Percentiles rank a stretch among this genome's conserved stretches.
Evolutionary conservation across 148 eudicot species (phyloP).

Genomic region (Silene latifolia): DNA sequence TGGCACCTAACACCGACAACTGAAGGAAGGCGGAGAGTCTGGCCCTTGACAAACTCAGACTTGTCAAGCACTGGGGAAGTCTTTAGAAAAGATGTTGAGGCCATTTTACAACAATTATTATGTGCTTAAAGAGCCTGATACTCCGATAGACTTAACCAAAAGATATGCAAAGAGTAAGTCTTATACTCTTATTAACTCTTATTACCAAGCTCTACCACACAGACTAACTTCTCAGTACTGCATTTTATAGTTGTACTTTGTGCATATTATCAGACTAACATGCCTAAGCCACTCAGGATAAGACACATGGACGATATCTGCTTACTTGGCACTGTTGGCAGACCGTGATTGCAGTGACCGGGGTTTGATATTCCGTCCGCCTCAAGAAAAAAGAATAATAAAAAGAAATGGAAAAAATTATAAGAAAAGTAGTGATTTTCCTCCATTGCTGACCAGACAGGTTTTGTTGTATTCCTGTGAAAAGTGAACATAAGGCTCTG

Average conservation of each 20-base stretch:
- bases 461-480: slow-evolving; percentile 16
- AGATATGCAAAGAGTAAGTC: slow-evolving; percentile 32
- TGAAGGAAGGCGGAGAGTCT: slow-evolving; percentile 54
- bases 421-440: too few relatives aligned
- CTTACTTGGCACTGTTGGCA: slow-evolving; percentile 29
- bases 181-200: too few relatives aligned
- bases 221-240: slow-evolving; percentile 16
- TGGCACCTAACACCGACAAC: slow-evolving; percentile 37
- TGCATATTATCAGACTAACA: slow-evolving; percentile 23
- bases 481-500: slow-evolving; percentile 28
- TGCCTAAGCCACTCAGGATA: slow-evolving; percentile 33
- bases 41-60: too few relatives aligned
- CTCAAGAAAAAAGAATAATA: too few relatives aligned
- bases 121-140: slow-evolving; percentile 57
- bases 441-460: slow-evolving; percentile 16
- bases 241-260: slow-evolving; percentile 33
- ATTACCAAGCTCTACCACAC: slow-evolving; percentile 55
- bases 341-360: too few relatives aligned
- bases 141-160: slow-evolving; percentile 13
- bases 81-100: too few relatives aligned
- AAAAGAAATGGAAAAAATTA: too few relatives aligned
- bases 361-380: too few relatives aligned
- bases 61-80: too few relatives aligned
- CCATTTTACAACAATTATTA: too few relatives aligned
- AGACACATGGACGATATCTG: slow-evolving; percentile 50